These are phyloP conservation scores for Scenedesmus sp. DNA, from an alignment of 163 green algal genomes.

Conservation along the genomic window DNA sequence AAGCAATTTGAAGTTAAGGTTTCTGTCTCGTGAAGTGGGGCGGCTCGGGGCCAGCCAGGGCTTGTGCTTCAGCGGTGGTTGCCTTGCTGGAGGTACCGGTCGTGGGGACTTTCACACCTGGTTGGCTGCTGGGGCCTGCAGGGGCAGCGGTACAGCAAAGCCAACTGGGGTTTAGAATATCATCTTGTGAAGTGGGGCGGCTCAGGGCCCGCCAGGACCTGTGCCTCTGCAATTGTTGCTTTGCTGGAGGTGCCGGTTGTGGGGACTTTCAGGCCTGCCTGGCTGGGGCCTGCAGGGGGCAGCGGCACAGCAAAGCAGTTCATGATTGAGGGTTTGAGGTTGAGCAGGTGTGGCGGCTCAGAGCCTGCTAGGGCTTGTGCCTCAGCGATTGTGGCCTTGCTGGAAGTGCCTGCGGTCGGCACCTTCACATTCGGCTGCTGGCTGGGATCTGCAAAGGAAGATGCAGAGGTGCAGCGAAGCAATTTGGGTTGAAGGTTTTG, in stretches of 20 bases:
- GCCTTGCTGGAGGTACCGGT: slow-evolving; percentile 2
- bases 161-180: too few species aligned
- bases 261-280: too few species aligned
- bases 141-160: background rate
- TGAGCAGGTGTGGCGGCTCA: background rate
- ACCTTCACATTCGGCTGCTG: background rate
- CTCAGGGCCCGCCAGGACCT: too few species aligned
- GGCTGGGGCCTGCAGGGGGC: too few species aligned
- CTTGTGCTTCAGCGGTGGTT: background rate
- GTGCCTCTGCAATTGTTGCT: too few species aligned
- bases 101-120: background rate
- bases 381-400: background rate
- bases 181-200: too few species aligned
- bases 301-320: background rate
- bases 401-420: background rate
- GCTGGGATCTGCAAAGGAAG: background rate
- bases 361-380: background rate
- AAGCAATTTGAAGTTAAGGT: background rate
- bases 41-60: background rate
- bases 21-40: background rate
- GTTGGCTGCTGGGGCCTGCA: background rate
- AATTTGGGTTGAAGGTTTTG: background rate
- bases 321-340: background rate
- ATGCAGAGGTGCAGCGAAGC: background rate
- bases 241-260: too few species aligned